Conservation (phyloP, 331 rosid species). For the Prunus yedoensis region DNA sequence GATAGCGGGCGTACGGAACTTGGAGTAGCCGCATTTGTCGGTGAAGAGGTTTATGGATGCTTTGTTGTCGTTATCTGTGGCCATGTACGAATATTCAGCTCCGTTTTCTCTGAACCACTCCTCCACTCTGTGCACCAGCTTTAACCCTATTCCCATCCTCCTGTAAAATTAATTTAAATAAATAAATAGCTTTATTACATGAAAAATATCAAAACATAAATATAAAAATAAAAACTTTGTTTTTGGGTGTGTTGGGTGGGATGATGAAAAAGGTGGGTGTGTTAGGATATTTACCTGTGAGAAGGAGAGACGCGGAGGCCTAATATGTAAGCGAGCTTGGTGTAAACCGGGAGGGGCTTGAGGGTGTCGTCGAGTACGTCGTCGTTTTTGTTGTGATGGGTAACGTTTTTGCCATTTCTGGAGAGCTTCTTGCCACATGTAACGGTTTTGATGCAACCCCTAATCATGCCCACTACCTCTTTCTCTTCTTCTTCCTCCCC, state of each 20-base stretch:
- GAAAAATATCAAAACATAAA: too few relatives aligned
- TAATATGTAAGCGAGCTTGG: slow-evolving; percentile 74
- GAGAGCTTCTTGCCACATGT: slow-evolving; percentile 70
- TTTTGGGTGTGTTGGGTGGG: background rate
- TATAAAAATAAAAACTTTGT: background rate
- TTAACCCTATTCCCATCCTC: slow-evolving; percentile 89
- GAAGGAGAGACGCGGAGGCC: slow-evolving; percentile 96
- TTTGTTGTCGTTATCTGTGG: slow-evolving; percentile 86
- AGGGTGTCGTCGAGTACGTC: background rate
- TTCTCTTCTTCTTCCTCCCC: slow-evolving; percentile 49
- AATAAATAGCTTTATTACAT: too few relatives aligned
- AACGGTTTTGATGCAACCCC: slow-evolving; percentile 94
- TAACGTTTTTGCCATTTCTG: slow-evolving; percentile 38
- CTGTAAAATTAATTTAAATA: slow-evolving; percentile 30
- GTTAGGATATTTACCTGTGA: slow-evolving; percentile 47
- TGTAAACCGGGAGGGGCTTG: slow-evolving; percentile 59
- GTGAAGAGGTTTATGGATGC: slow-evolving; percentile 80
- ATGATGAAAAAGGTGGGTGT: background rate
- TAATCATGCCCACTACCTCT: slow-evolving; percentile 80
- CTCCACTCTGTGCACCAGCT: slow-evolving; percentile 63
- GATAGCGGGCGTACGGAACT: slow-evolving; percentile 81
- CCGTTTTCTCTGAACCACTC: slow-evolving; percentile 75
- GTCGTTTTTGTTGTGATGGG: slow-evolving; percentile 1
- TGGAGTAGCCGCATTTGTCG: slow-evolving; percentile 84
- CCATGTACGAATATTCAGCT: slow-evolving; percentile 85